Conservation (phyloP, 495 filamentous ascomycete genomes). For the Penicillium argentinense region DNA sequence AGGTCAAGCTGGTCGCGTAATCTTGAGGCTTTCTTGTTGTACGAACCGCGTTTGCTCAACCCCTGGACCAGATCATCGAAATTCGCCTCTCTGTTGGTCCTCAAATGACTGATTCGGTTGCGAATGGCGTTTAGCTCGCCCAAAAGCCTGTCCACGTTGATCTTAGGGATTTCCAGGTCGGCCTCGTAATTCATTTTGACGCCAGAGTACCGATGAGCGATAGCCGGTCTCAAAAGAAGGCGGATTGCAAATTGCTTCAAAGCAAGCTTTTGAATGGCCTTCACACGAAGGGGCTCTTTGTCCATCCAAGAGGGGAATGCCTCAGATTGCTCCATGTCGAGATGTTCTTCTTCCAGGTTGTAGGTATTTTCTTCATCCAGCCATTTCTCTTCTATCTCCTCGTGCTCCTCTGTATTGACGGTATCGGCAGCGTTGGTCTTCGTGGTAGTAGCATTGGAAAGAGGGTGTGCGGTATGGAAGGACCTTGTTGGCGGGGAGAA, state of each 20-base stretch:
- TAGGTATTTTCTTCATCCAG: conserved; percentile 4
- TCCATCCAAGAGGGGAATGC: conserved; percentile 30
- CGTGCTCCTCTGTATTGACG: too few relatives aligned
- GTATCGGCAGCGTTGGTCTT: too few relatives aligned
- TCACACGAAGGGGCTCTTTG: conserved; percentile 32
- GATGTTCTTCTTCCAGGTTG: conserved; percentile 8
- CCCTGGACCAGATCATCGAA: conserved; percentile 33
- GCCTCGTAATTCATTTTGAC: conserved; percentile 33
- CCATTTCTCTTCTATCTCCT: not conserved
- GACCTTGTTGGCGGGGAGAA: conserved; percentile 18
- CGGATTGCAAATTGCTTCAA: conserved; percentile 46
- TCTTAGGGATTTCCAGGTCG: conserved; percentile 26
- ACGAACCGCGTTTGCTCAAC: too few relatives aligned
- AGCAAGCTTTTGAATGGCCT: conserved; percentile 43
- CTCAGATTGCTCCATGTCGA: conserved; percentile 19
- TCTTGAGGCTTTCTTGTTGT: conserved; percentile 1
- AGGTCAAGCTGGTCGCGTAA: conserved; percentile 27
- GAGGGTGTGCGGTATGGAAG: conserved; percentile 21
- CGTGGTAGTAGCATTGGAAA: conserved; percentile 3
- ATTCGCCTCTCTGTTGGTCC: conserved; percentile 13
- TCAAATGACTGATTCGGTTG: conserved; percentile 29
- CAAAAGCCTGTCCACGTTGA: conserved; percentile 35
- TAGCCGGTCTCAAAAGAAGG: conserved; percentile 37
- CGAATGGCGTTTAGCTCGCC: conserved; percentile 33
- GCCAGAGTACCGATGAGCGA: conserved; percentile 43